phyloP scores from a whole-genome alignment of 2,329 filamentous ascomycete species.

The Paraconiothyrium brasiliense region DNA sequence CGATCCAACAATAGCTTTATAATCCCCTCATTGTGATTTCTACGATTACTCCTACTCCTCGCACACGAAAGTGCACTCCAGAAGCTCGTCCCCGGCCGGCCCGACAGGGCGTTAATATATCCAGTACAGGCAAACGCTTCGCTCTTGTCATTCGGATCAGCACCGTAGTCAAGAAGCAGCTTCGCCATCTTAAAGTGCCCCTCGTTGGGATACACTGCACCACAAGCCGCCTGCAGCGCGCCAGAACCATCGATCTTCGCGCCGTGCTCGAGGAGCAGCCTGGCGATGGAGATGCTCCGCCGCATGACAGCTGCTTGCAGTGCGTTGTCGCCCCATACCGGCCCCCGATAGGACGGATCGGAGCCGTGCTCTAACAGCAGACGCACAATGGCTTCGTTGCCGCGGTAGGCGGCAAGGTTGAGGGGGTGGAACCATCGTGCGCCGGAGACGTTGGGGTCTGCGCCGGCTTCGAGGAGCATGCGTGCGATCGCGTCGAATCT shows the following conservation, averaged over 20 bases:
- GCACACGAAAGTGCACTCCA: neutral
- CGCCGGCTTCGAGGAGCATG: neutral
- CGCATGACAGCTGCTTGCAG: neutral
- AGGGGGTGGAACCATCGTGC: neutral
- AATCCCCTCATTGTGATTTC: neutral
- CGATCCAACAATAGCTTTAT: neutral
- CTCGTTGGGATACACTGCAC: neutral
- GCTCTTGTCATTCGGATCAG: neutral
- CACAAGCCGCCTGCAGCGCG: neutral
- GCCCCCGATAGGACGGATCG: neutral
- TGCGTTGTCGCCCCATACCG: neutral
- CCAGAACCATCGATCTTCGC: neutral
- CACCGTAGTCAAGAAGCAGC: neutral
- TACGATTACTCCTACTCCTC: neutral
- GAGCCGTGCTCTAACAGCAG: neutral
- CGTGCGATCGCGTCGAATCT: neutral
- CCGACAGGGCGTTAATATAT: neutral
- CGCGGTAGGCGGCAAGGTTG: neutral
- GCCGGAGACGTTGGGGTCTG: neutral
- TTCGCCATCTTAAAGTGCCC: neutral
- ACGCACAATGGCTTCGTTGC: neutral
- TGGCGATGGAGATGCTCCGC: neutral
- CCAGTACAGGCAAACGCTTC: neutral
- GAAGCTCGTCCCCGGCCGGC: neutral
- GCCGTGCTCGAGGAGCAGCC: neutral